These are phyloP conservation scores for Schizothecium vesticola DNA, from an alignment of 495 filamentous ascomycete genomes.

Conservation along the genomic window DNA sequence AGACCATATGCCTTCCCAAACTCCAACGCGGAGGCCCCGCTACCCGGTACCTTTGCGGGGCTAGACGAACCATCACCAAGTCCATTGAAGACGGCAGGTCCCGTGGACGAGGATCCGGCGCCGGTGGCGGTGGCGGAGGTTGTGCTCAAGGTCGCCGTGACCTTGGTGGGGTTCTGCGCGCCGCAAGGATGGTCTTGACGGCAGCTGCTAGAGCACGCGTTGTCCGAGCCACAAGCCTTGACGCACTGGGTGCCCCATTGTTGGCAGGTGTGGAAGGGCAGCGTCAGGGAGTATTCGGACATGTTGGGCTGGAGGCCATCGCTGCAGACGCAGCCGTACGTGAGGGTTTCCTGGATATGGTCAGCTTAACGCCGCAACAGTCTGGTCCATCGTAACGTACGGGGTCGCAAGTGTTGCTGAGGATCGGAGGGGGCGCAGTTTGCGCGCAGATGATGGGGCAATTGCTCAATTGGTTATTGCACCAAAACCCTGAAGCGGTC, in stretches of 20 bases:
- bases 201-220: constrained; percentile 58
- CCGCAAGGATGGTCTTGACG: constrained; percentile 72
- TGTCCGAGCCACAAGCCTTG: constrained; percentile 51
- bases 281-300: constrained; percentile 76
- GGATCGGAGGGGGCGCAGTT: constrained; percentile 44
- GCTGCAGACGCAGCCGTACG: constrained; percentile 69
- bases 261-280: constrained; percentile 80
- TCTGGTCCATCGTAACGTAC: constrained; percentile 44
- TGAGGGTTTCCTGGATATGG: constrained; percentile 52
- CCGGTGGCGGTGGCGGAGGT: constrained; percentile 39
- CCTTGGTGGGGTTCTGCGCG: constrained; percentile 59
- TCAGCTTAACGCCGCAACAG: constrained; percentile 9
- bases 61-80: constrained; percentile 37
- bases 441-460: constrained; percentile 81
- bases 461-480: constrained; percentile 55
- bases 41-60: constrained; percentile 9
- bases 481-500: constrained; percentile 57
- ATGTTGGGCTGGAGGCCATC: constrained; percentile 69
- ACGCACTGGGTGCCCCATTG: constrained; percentile 69
- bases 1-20: constrained; percentile 56
- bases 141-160: constrained; percentile 54
- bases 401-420: constrained; percentile 62
- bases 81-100: constrained; percentile 43
- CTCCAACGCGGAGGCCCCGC: constrained; percentile 39
- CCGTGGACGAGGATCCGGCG: constrained; percentile 31